Evolutionary conservation across 2,329 filamentous ascomycete species (phyloP), one percentile per base, ranked within the genome.

Genomic region (Fusarium sambucinum): DNA sequence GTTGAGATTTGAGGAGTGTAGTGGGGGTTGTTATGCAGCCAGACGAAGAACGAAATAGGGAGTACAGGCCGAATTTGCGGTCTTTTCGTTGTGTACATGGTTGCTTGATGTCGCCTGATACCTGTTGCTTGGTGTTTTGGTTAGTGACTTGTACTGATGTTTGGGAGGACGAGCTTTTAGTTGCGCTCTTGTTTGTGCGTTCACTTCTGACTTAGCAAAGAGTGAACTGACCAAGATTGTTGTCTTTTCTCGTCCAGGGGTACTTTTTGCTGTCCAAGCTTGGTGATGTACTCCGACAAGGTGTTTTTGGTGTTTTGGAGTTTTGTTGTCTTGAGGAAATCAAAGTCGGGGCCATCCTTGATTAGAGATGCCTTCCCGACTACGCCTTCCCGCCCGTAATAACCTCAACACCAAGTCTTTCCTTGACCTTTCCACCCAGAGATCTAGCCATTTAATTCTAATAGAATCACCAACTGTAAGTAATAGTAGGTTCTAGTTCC

Each of bases 31-130:
- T 25, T 50, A 56, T 62, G 61, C 55, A 59, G 44, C 51, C 10
- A 21, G 52, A 55, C 51, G 42, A 62, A 27, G 67, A 55, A 42
- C 51, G 38, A 42, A 52, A 47, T 19, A 53, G 42, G 47, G 30
- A 37, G 19, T 51, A 50, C 32, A 57, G 42, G 33, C 21, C 27
- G n/a, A 6, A 29, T 35, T 38, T 16, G 17, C 12, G 11, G 13
- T 4, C 17, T 16, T 8, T 40, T 30, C 25, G 25, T 27, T 46
- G 33, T 40, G 16, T 57, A 33, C 21, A 59, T 52, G 9, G 4
- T 7, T 13, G 10, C 9, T 40, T 6, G 1, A 16, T 19, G 25
- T 16, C 16, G 17, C 9, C 25, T 16, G 11, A 25, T 29, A 27
- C 9, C 33, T 25, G 13, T n/a, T n/a, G 8, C 11, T n/a, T 48